Evolutionary conservation across 2,329 filamentous ascomycete genomes (phyloP).

Genomic region (Colletotrichum costaricense): DNA sequence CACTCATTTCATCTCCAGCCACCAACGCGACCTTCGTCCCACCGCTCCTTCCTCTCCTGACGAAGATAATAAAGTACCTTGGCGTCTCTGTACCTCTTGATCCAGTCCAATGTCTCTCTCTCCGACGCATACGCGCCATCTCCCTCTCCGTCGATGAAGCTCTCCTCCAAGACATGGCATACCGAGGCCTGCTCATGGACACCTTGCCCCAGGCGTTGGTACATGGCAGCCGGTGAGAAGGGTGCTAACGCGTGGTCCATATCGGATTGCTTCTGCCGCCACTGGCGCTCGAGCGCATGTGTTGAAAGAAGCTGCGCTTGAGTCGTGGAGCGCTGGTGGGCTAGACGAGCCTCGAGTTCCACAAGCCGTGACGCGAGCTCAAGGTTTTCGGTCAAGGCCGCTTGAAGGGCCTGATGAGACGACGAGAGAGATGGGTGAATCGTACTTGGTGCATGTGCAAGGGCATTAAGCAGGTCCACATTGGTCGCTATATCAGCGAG

Average conservation of each 20-base stretch:
- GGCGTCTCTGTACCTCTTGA: conserved; percentile 82
- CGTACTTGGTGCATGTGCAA: conserved; percentile 74
- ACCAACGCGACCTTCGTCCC: conserved; percentile 95
- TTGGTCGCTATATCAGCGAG: conserved; percentile 76
- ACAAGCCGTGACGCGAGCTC: conserved; percentile 73
- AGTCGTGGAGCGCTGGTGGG: conserved; percentile 73
- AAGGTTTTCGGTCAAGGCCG: conserved; percentile 77
- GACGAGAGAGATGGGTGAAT: conserved; percentile 78
- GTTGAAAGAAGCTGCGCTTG: conserved; percentile 86
- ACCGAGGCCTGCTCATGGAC: conserved; percentile 86
- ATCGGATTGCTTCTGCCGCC: conserved; percentile 87
- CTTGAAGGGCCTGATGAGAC: conserved; percentile 72
- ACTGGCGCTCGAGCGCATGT: conserved; percentile 90
- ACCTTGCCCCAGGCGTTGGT: conserved; percentile 81
- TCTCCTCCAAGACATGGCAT: conserved; percentile 88
- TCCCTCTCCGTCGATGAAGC: conserved; percentile 77
- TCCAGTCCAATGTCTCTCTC: conserved; percentile 87
- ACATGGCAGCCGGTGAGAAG: conserved; percentile 88
- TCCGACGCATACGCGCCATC: conserved; percentile 69
- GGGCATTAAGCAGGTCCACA: conserved; percentile 76
- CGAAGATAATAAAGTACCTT: conserved; percentile 83
- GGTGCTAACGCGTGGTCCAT: conserved; percentile 87
- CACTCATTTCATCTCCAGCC: conserved; percentile 79
- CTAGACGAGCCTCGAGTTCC: conserved; percentile 67
- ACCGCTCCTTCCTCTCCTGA: conserved; percentile 88